Evolutionary conservation across 352 stramenopile species (phyloP).

Genomic region (Thraustochytrium striatum): DNA sequence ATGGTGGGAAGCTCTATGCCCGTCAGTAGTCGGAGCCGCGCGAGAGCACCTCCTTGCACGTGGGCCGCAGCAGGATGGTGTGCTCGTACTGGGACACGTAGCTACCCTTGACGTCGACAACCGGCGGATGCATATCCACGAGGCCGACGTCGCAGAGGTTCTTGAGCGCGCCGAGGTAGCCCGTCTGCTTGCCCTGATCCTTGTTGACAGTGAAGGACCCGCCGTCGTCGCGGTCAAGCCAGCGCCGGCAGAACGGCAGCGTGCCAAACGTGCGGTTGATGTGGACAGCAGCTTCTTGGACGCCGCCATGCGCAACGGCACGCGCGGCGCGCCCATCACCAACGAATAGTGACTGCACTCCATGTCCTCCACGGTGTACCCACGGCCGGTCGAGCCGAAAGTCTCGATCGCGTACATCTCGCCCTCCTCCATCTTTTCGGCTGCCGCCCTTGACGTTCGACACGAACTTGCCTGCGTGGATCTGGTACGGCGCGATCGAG

Average conservation of each 20-base stretch:
- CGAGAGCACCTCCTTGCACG: constrained; percentile 95
- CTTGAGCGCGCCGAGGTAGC: constrained; percentile 94
- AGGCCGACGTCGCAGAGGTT: constrained; percentile 95
- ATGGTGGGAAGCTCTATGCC: too few species aligned
- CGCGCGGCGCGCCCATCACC: constrained; percentile 85
- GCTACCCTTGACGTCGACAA: constrained; percentile 88
- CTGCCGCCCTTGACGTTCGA: constrained; percentile 86
- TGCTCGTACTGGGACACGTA: constrained; percentile 99
- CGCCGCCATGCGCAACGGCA: constrained; percentile 79
- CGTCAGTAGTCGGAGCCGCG: constrained; percentile 93
- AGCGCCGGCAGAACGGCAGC: constrained; percentile 93
- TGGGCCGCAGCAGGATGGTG: constrained; percentile 92
- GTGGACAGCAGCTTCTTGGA: constrained; percentile 92
- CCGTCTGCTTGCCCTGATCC: constrained; percentile 87
- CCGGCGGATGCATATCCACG: constrained; percentile 87
- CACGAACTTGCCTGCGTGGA: constrained; percentile 92
- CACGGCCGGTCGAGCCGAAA: constrained; percentile 78
- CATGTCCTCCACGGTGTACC: constrained; percentile 82
- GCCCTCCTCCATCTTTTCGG: constrained; percentile 95
- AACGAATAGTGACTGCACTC: constrained; percentile 98
- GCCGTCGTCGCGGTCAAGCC: constrained; percentile 94
- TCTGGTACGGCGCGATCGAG: constrained; percentile 92
- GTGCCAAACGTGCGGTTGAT: constrained; percentile 99
- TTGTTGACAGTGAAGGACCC: constrained; percentile 83
- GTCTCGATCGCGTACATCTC: constrained; percentile 97